Evolutionary conservation across 2,329 filamentous ascomycete species (phyloP).

Genomic region (Sporothrix luriei): DNA sequence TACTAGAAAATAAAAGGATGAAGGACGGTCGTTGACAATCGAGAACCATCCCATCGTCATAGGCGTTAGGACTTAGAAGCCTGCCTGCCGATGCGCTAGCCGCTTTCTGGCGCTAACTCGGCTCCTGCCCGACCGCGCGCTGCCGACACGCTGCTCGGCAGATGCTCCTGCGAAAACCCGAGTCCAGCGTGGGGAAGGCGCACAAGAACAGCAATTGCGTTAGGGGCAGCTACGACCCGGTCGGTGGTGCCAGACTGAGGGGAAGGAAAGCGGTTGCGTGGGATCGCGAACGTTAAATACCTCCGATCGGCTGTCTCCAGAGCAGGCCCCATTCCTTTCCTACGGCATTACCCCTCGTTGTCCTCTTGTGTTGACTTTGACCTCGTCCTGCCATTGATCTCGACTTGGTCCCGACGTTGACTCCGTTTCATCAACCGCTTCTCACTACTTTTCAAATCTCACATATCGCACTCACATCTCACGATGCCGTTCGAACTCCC

Average conservation of each 20-base stretch:
- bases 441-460: background rate
- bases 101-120: background rate
- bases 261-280: background rate
- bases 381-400: background rate
- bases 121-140: slow-evolving; percentile 1
- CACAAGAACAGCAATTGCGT: slow-evolving; percentile 17
- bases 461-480: background rate
- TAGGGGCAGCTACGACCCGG: slow-evolving; percentile 9
- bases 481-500: slow-evolving; percentile 32
- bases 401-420: background rate
- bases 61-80: slow-evolving; percentile 6
- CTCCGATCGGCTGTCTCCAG: slow-evolving; percentile 10
- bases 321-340: background rate
- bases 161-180: slow-evolving; percentile 32
- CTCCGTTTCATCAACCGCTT: background rate
- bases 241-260: slow-evolving; percentile 27
- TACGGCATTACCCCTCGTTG: background rate
- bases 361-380: background rate
- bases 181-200: slow-evolving; percentile 5
- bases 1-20: background rate
- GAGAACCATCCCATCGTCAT: background rate
- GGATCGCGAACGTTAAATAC: slow-evolving; percentile 8
- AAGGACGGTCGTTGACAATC: background rate
- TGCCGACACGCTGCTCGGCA: slow-evolving; percentile 27
- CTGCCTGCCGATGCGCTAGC: slow-evolving; percentile 12